phyloP scores from a whole-genome alignment of 257 asterid genomes.

The Ballota nigra region DNA sequence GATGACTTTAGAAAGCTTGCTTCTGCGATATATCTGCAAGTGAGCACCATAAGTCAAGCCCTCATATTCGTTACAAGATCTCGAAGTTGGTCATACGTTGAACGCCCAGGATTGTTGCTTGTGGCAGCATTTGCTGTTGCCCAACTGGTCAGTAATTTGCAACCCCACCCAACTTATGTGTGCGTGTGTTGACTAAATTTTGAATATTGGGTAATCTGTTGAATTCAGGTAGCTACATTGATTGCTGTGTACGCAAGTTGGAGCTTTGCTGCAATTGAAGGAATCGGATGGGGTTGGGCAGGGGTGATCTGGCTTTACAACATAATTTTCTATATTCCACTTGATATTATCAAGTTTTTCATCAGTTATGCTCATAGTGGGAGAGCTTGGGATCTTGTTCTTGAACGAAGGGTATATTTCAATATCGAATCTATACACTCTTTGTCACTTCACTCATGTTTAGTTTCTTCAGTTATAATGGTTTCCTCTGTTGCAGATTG shows the following conservation, averaged over 20 bases:
- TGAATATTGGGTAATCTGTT: not conserved
- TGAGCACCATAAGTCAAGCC: slow-evolving; percentile 87
- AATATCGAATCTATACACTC: not conserved
- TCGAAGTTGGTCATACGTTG: slow-evolving; percentile 75
- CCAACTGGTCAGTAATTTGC: slow-evolving; percentile 51
- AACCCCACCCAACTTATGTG: not conserved
- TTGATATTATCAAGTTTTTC: slow-evolving; percentile 63
- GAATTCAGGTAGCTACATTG: slow-evolving; percentile 66
- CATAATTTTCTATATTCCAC: slow-evolving; percentile 59
- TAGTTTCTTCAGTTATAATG: not conserved
- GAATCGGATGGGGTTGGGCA: slow-evolving; percentile 95
- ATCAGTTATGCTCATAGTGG: slow-evolving; percentile 75
- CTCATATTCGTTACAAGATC: slow-evolving; percentile 83
- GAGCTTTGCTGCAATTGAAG: slow-evolving; percentile 84
- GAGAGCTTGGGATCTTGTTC: slow-evolving; percentile 90
- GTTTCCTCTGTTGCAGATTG: slow-evolving; percentile 46
- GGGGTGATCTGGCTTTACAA: slow-evolving; percentile 87
- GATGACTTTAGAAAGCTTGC: slow-evolving; percentile 88
- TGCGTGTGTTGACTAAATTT: not conserved
- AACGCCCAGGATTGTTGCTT: slow-evolving; percentile 77
- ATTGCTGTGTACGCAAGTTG: slow-evolving; percentile 79
- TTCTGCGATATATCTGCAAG: slow-evolving; percentile 83
- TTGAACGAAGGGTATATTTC: slow-evolving; percentile 63
- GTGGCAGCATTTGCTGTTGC: slow-evolving; percentile 65
- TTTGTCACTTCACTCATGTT: not conserved